Base-by-base conservation (phyloP, 257 asterid species). In the Solanum sejunctum region DNA sequence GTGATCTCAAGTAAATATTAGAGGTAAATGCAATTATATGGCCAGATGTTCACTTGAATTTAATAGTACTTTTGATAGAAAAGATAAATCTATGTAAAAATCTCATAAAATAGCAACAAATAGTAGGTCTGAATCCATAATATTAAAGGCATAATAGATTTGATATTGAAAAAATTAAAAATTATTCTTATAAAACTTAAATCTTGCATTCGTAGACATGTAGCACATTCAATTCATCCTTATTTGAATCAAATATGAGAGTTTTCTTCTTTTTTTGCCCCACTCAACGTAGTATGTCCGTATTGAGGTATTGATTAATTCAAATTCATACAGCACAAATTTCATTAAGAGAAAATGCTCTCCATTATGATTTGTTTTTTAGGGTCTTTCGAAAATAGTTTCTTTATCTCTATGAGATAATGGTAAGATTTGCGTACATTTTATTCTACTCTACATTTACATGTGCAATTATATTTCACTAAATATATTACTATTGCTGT, bases 311-410 rank as follows among this genome's bases (percentile, higher is more conserved):
- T 5, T 26, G 9, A 64, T 26, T 64, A 64, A 26, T 64, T 3
- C 5, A 0, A 28, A 64, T 64, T 64, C 3, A 64, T 10, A 2
- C 5, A 3, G 2, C 8, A 2, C 12, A 21, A 63, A 23, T 0
- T 21, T 2, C 0, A 0, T 61, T n/a, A 1, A 23, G 12, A 3
- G 0, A 63, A 23, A 13, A 0, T 3, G 0, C 12, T 63, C 12
- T 23, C 5, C 6, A 12, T 63, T 17, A 63, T 23, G 2, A 23
- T 63, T 60, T 15, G 3, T 12, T 54, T 63, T 6, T 23, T 0
- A 36, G 6, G 41, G 6, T 5, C 41, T 36, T 36, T 36, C 41
- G 0, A 0, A 36, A 36, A 36, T 0, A 36, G 0, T 1, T 5
- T 5, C 41, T 36, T 5, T 36, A 36, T 36, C 1, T 36, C 41